Conservation (phyloP, 2,329 filamentous ascomycete genomes). For the Zelopaecilomyces penicillatus region DNA sequence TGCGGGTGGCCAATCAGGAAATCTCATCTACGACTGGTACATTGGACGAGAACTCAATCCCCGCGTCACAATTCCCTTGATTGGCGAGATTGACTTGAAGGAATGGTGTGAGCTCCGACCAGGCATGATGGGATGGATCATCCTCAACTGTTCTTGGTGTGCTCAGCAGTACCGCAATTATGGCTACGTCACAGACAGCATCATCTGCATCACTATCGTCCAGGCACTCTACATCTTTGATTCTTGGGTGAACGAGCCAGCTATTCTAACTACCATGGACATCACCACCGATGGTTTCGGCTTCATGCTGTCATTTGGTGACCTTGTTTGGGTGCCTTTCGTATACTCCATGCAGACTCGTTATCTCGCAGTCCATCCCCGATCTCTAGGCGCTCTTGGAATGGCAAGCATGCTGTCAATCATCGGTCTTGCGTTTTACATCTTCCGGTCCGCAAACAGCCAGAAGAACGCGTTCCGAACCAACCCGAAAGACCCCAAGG, state of each 20-base stretch:
- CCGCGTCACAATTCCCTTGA: conserved; percentile 65
- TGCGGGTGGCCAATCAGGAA: conserved; percentile 71
- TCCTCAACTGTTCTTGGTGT: conserved; percentile 76
- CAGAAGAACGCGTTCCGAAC: conserved; percentile 93
- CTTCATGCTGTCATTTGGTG: conserved; percentile 89
- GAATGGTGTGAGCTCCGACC: conserved; percentile 85
- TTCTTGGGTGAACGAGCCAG: conserved; percentile 76
- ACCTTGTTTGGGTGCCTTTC: conserved; percentile 89
- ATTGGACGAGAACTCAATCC: conserved; percentile 95
- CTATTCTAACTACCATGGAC: conserved; percentile 89
- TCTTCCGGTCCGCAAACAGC: conserved; percentile 90
- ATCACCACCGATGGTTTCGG: conserved; percentile 90
- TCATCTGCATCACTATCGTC: conserved; percentile 66
- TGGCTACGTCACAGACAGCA: conserved; percentile 78
- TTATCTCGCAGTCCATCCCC: conserved; percentile 75
- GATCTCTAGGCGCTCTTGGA: conserved; percentile 64
- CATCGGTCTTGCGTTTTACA: conserved; percentile 68
- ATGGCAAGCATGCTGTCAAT: conserved; percentile 57
- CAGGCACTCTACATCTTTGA: conserved; percentile 82
- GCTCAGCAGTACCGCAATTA: conserved; percentile 82
- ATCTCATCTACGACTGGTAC: conserved; percentile 90
- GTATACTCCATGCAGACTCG: conserved; percentile 76
- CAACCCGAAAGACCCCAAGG: conserved; percentile 69
- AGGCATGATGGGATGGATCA: conserved; percentile 80
- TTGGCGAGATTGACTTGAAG: conserved; percentile 87